Evolutionary conservation across 2,329 filamentous ascomycete species (phyloP), one percentile per base, ranked within the genome.

Genomic region (Thielaviopsis euricoi): DNA sequence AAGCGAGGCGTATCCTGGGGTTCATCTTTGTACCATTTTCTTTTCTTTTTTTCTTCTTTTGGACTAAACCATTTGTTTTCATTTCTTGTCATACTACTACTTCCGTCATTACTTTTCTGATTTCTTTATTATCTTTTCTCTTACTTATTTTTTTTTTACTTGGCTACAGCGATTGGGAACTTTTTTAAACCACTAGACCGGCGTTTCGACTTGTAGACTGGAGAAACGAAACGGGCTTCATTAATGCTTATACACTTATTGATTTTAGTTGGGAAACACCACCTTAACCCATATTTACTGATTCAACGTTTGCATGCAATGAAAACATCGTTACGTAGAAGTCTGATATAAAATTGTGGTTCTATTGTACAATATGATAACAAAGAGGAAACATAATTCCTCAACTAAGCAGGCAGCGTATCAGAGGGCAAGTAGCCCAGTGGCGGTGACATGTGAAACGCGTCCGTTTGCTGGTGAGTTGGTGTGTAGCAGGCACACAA

Each of bases 331-430:
- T 17, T n/a, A 43, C n/a, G 37, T n/a, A 17, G 37, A 43, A n/a
- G 37, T 43, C 17, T 6, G 37, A 17, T 17, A 43, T 43, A 43
- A n/a, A 5, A n/a, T 43, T 17, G 37, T 37, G 53, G n/a, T 52
- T 58, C 55, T 60, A 60, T 57, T 60, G 58, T 60, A 60, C 58
- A 58, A 23, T 57, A 58, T 60, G 25, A 58, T 52, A 52, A 56
- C 52, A 58, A 55, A 17, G 50, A 40, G 52, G 22, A 49, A 48
- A 9, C 40, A 13, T 4, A 40, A 10, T 23, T 26, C 37, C 37
- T 43, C 37, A 43, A 43, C 37, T 43, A 43, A 43, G 37, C 37
- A 43, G 37, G 37, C 37, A 43, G 37, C 37, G 37, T 43, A 43
- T 43, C 37, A 5, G n/a, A n/a, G 37, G 37, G 37, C 37, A 10